phyloP scores from a whole-genome alignment of 805 yeast species.

The Blastobotrys robertii region DNA sequence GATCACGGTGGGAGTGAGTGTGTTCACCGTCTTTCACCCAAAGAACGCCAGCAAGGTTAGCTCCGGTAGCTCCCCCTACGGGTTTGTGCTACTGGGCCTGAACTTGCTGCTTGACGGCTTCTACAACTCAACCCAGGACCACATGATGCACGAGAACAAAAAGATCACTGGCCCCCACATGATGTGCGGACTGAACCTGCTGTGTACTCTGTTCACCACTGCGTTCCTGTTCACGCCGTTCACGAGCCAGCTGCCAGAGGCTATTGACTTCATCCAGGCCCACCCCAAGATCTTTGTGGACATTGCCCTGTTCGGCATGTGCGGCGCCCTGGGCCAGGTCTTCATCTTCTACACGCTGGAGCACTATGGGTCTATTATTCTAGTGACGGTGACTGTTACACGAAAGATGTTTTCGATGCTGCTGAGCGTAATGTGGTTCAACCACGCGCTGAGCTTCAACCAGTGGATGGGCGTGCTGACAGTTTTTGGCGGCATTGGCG shows the following conservation, averaged over 20 bases:
- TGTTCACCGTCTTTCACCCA: slow-evolving; percentile 57
- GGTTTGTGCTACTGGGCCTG: slow-evolving; percentile 45
- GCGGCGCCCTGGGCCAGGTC: slow-evolving; percentile 91
- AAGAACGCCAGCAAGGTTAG: slow-evolving; percentile 30
- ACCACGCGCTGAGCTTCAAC: slow-evolving; percentile 50
- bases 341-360: slow-evolving; percentile 82
- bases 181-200: slow-evolving; percentile 61
- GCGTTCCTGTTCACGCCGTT: slow-evolving; percentile 37
- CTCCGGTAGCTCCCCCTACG: slow-evolving; percentile 33
- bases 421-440: slow-evolving; percentile 74
- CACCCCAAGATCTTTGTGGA: slow-evolving; percentile 52
- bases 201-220: slow-evolving; percentile 34
- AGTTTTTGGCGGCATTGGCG: slow-evolving; percentile 79
- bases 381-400: slow-evolving; percentile 91
- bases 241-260: slow-evolving; percentile 43
- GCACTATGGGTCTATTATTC: slow-evolving; percentile 70
- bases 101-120: slow-evolving; percentile 82
- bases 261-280: slow-evolving; percentile 37
- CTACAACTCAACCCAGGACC: slow-evolving; percentile 90
- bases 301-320: slow-evolving; percentile 53
- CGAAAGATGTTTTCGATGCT: slow-evolving; percentile 95
- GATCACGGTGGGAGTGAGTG: slow-evolving; percentile 76
- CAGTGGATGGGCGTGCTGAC: slow-evolving; percentile 76
- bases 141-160: slow-evolving; percentile 46
- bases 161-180: slow-evolving; percentile 73